Evolutionary conservation across 2,329 filamentous ascomycete species (phyloP).

Genomic region (Fusarium nurragi): DNA sequence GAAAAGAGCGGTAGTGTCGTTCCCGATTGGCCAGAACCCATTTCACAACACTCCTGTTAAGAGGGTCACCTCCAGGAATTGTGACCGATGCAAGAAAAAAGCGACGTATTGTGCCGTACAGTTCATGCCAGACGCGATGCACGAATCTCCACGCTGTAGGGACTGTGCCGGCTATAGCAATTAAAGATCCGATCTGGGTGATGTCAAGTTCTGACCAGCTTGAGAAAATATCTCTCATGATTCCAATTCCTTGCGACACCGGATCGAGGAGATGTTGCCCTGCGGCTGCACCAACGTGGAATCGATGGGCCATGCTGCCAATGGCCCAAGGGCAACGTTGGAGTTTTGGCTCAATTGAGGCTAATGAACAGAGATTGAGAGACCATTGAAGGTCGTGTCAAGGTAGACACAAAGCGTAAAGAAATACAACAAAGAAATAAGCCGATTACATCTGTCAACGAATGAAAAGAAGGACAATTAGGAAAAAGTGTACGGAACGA

Average conservation of each 20-base stretch:
- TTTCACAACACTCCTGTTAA: slow-evolving; percentile 57
- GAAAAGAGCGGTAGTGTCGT: slow-evolving; percentile 54
- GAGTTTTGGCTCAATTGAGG: slow-evolving; percentile 6
- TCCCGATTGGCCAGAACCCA: slow-evolving; percentile 56
- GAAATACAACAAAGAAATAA: background rate
- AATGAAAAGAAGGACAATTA: slow-evolving; percentile 28
- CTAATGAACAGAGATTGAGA: slow-evolving; percentile 1
- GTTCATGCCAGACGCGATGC: slow-evolving; percentile 49
- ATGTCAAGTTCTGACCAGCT: slow-evolving; percentile 58
- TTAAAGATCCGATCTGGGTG: slow-evolving; percentile 56
- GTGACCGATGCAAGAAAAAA: slow-evolving; percentile 57
- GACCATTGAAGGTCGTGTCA: slow-evolving; percentile 7
- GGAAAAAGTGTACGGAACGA: background rate
- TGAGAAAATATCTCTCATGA: slow-evolving; percentile 51
- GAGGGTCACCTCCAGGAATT: slow-evolving; percentile 55
- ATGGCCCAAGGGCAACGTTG: background rate
- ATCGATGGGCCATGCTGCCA: slow-evolving; percentile 34
- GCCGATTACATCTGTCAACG: slow-evolving; percentile 34
- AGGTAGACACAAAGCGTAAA: background rate
- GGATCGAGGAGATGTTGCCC: slow-evolving; percentile 43
- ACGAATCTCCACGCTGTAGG: slow-evolving; percentile 54
- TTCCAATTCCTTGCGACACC: slow-evolving; percentile 46
- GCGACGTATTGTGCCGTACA: slow-evolving; percentile 53
- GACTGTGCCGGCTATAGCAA: slow-evolving; percentile 55
- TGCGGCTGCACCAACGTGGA: slow-evolving; percentile 35